phyloP scores from a whole-genome alignment of 208 protist genomes.

The Leishmania guyanensis region DNA sequence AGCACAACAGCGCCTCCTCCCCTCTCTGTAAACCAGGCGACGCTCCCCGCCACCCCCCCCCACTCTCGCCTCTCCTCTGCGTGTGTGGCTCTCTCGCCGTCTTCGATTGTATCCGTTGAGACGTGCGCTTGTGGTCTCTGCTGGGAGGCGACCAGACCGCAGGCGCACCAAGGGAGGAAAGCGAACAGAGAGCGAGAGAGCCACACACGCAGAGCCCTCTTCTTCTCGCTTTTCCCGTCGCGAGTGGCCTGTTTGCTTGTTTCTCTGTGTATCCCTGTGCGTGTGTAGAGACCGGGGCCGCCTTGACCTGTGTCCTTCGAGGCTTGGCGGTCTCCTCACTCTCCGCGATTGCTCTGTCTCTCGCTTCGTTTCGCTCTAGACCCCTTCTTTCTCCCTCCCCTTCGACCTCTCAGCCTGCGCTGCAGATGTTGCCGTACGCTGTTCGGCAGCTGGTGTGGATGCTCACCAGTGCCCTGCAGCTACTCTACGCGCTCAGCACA shows the following conservation, averaged over 20 bases:
- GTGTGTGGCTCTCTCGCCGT: too few relatives aligned
- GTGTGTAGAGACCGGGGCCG: not conserved
- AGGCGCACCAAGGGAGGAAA: not conserved
- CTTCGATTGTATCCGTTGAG: too few relatives aligned
- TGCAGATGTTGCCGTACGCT: constrained; percentile 45
- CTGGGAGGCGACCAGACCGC: too few relatives aligned
- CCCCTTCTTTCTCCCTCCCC: not conserved
- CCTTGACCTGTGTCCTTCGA: not conserved
- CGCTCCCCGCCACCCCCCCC: not conserved
- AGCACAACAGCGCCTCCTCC: not conserved
- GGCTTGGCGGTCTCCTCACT: not conserved
- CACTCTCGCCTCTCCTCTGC: too few relatives aligned
- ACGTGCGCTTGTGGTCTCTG: too few relatives aligned
- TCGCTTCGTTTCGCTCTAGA: not conserved
- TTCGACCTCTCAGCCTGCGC: not conserved
- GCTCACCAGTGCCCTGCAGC: constrained; percentile 46
- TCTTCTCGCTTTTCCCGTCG: too few relatives aligned
- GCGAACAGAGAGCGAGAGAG: not conserved
- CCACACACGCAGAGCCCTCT: too few relatives aligned
- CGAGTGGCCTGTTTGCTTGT: not conserved
- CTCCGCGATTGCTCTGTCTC: not conserved
- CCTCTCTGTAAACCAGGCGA: too few relatives aligned
- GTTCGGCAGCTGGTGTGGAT: constrained; percentile 65
- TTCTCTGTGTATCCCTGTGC: not conserved
- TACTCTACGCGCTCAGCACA: constrained; percentile 55